These are phyloP conservation scores for Trypanosoma conorhini DNA, from an alignment of 208 protist genomes.

Conservation along the genomic window DNA sequence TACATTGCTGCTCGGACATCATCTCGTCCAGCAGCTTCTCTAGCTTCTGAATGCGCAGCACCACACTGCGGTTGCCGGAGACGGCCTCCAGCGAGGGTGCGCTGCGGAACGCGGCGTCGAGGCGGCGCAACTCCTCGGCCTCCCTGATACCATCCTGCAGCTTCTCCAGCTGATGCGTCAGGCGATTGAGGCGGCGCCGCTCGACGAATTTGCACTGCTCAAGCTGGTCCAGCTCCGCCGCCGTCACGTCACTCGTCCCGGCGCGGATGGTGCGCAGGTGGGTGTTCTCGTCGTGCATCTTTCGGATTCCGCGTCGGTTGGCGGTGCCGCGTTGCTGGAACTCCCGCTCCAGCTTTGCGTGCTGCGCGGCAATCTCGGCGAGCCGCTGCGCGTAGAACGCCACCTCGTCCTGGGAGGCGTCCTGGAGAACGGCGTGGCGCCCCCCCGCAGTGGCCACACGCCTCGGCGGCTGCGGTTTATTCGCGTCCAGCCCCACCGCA, in stretches of 20 bases:
- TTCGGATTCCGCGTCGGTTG: constrained; percentile 52
- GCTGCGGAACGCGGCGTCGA: neutral
- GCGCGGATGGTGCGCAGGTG: constrained; percentile 56
- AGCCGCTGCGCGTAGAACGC: constrained; percentile 45
- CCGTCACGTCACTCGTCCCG: constrained; percentile 45
- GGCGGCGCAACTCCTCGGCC: constrained; percentile 6
- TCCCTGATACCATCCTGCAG: constrained; percentile 9
- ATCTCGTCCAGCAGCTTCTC: constrained; percentile 92
- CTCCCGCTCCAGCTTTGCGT: constrained; percentile 36
- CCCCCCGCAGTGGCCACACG: constrained; percentile 8
- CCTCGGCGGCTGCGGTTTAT: neutral
- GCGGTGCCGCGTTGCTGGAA: constrained; percentile 36
- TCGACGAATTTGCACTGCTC: constrained; percentile 48
- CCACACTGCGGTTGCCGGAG: constrained; percentile 48
- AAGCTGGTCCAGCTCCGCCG: constrained; percentile 53
- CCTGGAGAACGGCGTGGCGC: constrained; percentile 14
- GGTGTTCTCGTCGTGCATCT: constrained; percentile 61
- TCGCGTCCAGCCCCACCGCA: neutral
- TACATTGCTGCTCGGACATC: constrained; percentile 87
- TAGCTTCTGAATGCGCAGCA: constrained; percentile 82
- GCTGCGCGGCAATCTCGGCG: constrained; percentile 39
- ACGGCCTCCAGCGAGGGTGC: constrained; percentile 14
- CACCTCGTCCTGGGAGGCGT: constrained; percentile 9
- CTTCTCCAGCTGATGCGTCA: constrained; percentile 45
- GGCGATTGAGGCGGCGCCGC: constrained; percentile 42